A percentile compares a stretch with the other conserved stretches of the same genome.
These are phyloP conservation scores for Pythium dissimile DNA, from an alignment of 352 stramenopile species.

Conservation along the genomic window DNA sequence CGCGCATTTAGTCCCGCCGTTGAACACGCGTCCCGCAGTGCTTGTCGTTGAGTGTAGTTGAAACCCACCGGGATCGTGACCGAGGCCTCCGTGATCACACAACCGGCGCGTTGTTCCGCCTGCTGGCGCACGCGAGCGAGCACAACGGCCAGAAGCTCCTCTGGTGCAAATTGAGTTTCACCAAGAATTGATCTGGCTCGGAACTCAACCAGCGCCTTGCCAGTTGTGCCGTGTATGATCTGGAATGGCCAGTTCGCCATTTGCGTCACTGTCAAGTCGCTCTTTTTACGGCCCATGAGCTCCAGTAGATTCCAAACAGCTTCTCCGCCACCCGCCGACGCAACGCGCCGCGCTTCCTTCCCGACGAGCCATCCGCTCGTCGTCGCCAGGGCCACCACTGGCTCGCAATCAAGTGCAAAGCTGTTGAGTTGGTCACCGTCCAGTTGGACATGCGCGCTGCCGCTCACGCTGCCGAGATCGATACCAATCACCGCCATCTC, in stretches of 20 bases:
- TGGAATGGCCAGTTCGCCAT: slow-evolving; percentile 30
- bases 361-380: slow-evolving; percentile 17
- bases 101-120: slow-evolving; percentile 22
- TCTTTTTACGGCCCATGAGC: slow-evolving; percentile 13
- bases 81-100: slow-evolving; percentile 16
- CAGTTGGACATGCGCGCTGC: too few relatives aligned
- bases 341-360: slow-evolving; percentile 2
- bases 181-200: not conserved
- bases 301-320: slow-evolving; percentile 19
- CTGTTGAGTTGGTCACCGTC: not conserved
- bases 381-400: slow-evolving; percentile 6
- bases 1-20: slow-evolving; percentile 32
- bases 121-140: slow-evolving; percentile 34
- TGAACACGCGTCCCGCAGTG: slow-evolving; percentile 32
- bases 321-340: not conserved
- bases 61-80: slow-evolving; percentile 34
- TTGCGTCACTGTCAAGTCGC: slow-evolving; percentile 10
- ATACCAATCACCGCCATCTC: slow-evolving; percentile 17
- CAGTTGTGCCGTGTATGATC: slow-evolving; percentile 21
- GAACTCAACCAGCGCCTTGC: slow-evolving; percentile 35
- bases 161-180: slow-evolving; percentile 29
- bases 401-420: slow-evolving; percentile 1
- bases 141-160: slow-evolving; percentile 44
- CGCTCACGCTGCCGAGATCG: too few relatives aligned
- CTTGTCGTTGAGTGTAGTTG: slow-evolving; percentile 43